A percentile compares a stretch with the other conserved stretches of the same genome.
Evolutionary conservation across 1,284 basidiomycete species (phyloP).

Genomic region (Pseudozyma sp.): DNA sequence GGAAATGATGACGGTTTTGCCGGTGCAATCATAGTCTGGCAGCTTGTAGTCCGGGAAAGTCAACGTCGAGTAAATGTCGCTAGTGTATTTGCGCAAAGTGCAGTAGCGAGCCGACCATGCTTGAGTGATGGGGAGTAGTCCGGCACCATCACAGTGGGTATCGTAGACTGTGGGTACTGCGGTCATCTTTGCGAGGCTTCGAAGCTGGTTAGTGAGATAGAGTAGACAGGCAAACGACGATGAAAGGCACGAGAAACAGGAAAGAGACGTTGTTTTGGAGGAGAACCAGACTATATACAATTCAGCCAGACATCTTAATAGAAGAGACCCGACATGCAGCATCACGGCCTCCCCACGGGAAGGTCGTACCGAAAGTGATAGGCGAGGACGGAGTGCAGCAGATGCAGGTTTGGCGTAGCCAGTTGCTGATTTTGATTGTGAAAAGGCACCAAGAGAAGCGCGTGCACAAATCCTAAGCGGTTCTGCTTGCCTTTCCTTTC

Average conservation of each 20-base stretch:
- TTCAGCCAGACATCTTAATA: no score
- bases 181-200: not conserved
- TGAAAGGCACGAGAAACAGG: no score
- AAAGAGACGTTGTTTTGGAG: not conserved
- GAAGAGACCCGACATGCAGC: no score
- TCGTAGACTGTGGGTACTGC: constrained; percentile 49
- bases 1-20: constrained; percentile 56
- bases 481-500: no score
- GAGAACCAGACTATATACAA: no score
- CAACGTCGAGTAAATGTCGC: constrained; percentile 14
- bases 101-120: constrained; percentile 42
- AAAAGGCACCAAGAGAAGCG: no score
- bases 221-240: not conserved
- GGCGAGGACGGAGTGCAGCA: no score
- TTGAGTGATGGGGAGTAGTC: constrained; percentile 42
- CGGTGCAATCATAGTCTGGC: constrained; percentile 38
- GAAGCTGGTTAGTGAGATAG: not conserved
- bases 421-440: no score
- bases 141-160: constrained; percentile 58
- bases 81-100: constrained; percentile 28
- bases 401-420: no score
- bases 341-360: no score
- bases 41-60: constrained; percentile 20
- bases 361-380: no score
- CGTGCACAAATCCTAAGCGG: no score